A percentile compares a stretch with the other conserved stretches of the same genome.
Conservation (phyloP, 1,284 basidiomycete species). For the Rhodotorula sp. region DNA sequence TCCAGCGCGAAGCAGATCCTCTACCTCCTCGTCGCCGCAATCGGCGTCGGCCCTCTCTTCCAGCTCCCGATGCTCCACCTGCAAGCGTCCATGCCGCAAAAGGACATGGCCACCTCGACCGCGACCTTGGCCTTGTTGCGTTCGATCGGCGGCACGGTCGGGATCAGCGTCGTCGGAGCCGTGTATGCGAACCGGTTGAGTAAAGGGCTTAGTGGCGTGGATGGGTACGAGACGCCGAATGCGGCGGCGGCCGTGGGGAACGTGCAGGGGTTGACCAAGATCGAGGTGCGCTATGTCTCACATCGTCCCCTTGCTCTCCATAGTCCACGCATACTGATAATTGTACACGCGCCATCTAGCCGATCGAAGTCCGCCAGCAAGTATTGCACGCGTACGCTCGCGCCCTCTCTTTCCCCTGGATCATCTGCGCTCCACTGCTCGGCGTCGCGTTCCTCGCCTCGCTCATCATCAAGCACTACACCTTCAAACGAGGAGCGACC, state of each 20-base stretch:
- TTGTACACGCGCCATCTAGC: conserved; percentile 35
- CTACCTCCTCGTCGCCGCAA: conserved; percentile 40
- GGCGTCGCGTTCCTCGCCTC: conserved; percentile 44
- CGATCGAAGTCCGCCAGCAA: conserved; percentile 48
- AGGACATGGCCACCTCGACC: conserved; percentile 75
- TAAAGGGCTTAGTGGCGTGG: conserved; percentile 32
- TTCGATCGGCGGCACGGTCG: conserved; percentile 72
- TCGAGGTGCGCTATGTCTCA: conserved; percentile 28
- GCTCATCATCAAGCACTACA: conserved; percentile 42
- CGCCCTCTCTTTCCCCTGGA: conserved; percentile 69
- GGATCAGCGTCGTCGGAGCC: conserved; percentile 55
- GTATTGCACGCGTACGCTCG: conserved; percentile 68
- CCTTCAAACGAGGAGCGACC: conserved; percentile 32
- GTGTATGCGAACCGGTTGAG: conserved; percentile 44
- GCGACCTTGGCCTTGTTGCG: conserved; percentile 68
- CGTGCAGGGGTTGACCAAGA: conserved; percentile 39
- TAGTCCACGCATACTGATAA: background rate
- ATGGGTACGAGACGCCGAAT: conserved; percentile 25
- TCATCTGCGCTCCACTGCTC: conserved; percentile 54
- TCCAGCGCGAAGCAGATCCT: conserved; percentile 36
- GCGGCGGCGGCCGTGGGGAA: conserved; percentile 34
- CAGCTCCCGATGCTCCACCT: conserved; percentile 55
- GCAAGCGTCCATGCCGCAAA: conserved; percentile 76
- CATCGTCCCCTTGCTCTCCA: conserved; percentile 12
- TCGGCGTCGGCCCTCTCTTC: conserved; percentile 41